Evolutionary conservation across 2,329 filamentous ascomycete genomes (phyloP).

Genomic region (Pseudocercospora fijiensis): DNA sequence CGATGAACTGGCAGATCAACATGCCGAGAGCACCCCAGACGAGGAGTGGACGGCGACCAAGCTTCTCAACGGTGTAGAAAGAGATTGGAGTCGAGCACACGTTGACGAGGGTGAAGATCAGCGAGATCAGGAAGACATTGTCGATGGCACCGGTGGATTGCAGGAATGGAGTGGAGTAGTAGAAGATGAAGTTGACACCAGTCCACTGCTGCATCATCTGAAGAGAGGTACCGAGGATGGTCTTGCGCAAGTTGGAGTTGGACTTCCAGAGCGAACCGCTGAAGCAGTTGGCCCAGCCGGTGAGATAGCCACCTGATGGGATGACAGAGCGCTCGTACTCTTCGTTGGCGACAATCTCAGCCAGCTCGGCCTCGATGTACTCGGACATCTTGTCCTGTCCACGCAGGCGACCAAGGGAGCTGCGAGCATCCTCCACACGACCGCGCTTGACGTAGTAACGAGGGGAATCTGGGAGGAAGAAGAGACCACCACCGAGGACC

Average conservation of each 20-base stretch:
- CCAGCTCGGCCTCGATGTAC: constrained; percentile 74
- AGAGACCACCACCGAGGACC: constrained; percentile 69
- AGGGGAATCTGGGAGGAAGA: constrained; percentile 80
- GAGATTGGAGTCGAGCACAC: constrained; percentile 81
- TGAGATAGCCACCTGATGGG: constrained; percentile 63
- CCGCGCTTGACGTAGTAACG: constrained; percentile 82
- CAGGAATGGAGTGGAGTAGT: constrained; percentile 76
- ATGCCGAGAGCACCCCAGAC: constrained; percentile 77
- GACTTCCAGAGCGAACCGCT: constrained; percentile 52
- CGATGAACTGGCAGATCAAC: constrained; percentile 83
- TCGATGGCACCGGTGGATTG: constrained; percentile 70
- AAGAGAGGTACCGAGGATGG: constrained; percentile 48
- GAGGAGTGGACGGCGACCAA: constrained; percentile 78
- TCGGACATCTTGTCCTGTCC: constrained; percentile 71
- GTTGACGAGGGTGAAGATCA: constrained; percentile 87
- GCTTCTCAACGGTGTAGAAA: constrained; percentile 80
- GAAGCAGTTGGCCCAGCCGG: constrained; percentile 68
- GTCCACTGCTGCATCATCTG: constrained; percentile 61
- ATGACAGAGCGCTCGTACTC: constrained; percentile 74
- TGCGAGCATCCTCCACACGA: constrained; percentile 62
- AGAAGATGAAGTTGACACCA: constrained; percentile 90
- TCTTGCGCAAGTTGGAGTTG: constrained; percentile 52
- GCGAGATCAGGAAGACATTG: constrained; percentile 78
- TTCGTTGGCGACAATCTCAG: constrained; percentile 86
- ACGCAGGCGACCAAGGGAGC: constrained; percentile 65